These are phyloP conservation scores for Nemania sp. DNA, from an alignment of 2,329 filamentous ascomycete species.

Conservation along the genomic window DNA sequence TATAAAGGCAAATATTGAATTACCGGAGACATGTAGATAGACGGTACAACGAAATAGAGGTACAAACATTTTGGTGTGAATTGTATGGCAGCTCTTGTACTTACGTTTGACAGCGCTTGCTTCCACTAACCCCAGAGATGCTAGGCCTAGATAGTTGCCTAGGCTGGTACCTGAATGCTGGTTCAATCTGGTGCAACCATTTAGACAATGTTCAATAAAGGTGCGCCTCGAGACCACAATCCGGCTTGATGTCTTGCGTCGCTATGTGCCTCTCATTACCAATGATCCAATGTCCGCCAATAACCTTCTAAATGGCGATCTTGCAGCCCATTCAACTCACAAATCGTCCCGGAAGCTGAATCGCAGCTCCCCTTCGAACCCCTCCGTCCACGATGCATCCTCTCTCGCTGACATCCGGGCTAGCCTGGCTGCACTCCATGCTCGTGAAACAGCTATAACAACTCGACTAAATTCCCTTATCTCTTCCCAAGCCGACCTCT, in stretches of 20 bases:
- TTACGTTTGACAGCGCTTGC: too few species aligned
- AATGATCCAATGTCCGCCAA: constrained; percentile 53
- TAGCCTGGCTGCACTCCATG: constrained; percentile 79
- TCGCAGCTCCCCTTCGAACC: constrained; percentile 37
- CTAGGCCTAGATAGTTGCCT: too few species aligned
- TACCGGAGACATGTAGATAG: too few species aligned
- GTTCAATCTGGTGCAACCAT: not conserved
- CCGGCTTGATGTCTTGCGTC: constrained; percentile 45
- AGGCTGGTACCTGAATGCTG: too few species aligned
- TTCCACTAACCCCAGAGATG: too few species aligned
- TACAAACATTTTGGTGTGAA: too few species aligned
- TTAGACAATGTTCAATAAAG: constrained; percentile 30
- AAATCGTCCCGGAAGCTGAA: constrained; percentile 47
- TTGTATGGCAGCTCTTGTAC: too few species aligned
- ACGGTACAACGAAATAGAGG: too few species aligned
- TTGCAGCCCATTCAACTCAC: constrained; percentile 44
- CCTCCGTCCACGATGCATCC: constrained; percentile 74
- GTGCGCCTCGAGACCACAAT: constrained; percentile 33
- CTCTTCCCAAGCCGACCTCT: constrained; percentile 85
- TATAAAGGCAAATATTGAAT: too few species aligned
- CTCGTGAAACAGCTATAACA: constrained; percentile 80
- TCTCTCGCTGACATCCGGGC: constrained; percentile 83
- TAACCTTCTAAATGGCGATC: constrained; percentile 52
- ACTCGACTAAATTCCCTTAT: constrained; percentile 80
- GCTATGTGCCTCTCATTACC: constrained; percentile 51